phyloP scores from a whole-genome alignment of 2,329 filamentous ascomycete species.

The Colletotrichum destructivum region DNA sequence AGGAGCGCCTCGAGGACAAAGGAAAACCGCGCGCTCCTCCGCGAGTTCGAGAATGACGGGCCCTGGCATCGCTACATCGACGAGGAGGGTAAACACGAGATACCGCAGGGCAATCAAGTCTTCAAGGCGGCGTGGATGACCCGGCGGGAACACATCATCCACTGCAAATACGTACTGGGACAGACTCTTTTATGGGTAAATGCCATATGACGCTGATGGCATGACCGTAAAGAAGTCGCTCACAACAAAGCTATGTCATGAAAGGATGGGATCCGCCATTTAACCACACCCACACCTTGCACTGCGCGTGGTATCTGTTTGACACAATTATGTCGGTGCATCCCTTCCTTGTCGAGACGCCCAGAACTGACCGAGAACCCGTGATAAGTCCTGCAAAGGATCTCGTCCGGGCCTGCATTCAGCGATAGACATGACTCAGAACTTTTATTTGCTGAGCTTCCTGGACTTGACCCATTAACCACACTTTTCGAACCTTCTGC shows the following conservation, averaged over 20 bases:
- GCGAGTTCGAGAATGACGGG: neutral
- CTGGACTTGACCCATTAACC: too few relatives aligned
- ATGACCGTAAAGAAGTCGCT: too few relatives aligned
- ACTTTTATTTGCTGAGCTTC: too few relatives aligned
- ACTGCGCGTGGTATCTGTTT: too few relatives aligned
- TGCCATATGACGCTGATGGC: too few relatives aligned
- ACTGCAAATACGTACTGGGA: neutral
- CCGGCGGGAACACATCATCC: neutral
- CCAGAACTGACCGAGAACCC: too few relatives aligned
- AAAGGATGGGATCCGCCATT: neutral
- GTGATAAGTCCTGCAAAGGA: too few relatives aligned
- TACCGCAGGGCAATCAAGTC: neutral
- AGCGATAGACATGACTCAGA: too few relatives aligned
- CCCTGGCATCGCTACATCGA: neutral
- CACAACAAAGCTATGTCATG: neutral
- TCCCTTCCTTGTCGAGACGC: too few relatives aligned
- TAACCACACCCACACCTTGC: neutral
- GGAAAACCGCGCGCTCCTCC: neutral
- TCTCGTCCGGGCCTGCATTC: too few relatives aligned
- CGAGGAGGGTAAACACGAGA: neutral
- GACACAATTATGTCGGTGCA: too few relatives aligned
- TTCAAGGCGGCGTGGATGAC: neutral
- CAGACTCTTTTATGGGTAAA: neutral
- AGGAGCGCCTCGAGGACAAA: conserved; percentile 4
- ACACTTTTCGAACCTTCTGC: too few relatives aligned